Evolutionary conservation across 2,329 filamentous ascomycete genomes (phyloP).

Genomic region (Penicillium sclerotiorum): DNA sequence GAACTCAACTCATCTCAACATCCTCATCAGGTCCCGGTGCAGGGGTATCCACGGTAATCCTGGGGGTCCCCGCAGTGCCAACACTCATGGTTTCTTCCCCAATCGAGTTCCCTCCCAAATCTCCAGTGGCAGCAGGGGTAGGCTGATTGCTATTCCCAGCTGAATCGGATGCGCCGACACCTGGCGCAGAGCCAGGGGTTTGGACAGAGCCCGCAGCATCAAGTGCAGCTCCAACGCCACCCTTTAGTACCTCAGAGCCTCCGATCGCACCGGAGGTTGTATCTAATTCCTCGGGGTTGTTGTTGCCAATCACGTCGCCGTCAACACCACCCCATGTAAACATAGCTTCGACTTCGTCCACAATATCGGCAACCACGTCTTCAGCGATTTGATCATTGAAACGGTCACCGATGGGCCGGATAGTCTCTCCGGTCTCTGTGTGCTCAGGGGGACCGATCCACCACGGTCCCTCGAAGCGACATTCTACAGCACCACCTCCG

Average conservation of each 20-base stretch:
- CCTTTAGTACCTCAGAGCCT: constrained; percentile 36
- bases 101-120: constrained; percentile 17
- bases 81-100: constrained; percentile 29
- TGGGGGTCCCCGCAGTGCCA: constrained; percentile 27
- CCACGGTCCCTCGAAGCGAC: constrained; percentile 93
- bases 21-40: constrained; percentile 28
- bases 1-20: constrained; percentile 35
- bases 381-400: constrained; percentile 94
- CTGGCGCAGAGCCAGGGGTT: constrained; percentile 5
- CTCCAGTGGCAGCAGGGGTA: constrained; percentile 15
- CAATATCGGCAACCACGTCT: constrained; percentile 87
- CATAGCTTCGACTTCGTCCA: constrained; percentile 80
- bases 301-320: constrained; percentile 35
- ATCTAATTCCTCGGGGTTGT: constrained; percentile 25
- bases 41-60: constrained; percentile 17
- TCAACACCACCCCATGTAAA: constrained; percentile 64
- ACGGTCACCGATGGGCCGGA: constrained; percentile 70
- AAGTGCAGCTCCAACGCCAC: constrained; percentile 35
- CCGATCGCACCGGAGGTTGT: constrained; percentile 32
- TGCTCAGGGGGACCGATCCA: constrained; percentile 76
- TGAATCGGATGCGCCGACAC: constrained; percentile 20
- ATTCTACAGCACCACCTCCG: constrained; percentile 84
- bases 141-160: constrained; percentile 26
- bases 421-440: constrained; percentile 46
- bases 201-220: constrained; percentile 26